Evolutionary conservation across 75 land plant species (phyloP), one percentile per base, ranked within the genome.

Genomic region (Picea glauca): DNA sequence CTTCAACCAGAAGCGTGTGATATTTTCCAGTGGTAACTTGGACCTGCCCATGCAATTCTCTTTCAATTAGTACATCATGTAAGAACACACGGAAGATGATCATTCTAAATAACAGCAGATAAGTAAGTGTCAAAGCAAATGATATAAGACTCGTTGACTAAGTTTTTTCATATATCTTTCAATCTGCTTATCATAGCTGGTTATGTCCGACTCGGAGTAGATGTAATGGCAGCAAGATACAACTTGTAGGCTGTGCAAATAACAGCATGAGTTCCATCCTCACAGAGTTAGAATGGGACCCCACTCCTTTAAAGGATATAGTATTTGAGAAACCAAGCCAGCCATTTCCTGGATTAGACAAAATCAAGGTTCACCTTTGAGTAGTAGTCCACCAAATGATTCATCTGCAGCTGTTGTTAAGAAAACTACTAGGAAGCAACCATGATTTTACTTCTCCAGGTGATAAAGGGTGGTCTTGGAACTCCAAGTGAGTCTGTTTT

Each of bases 21-120:
- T 94, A 96, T 76, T 84, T 89, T 75, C 99, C 99, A 63, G 93
- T 88, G 35, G 88, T 85, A 11, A 90, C 88, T 83, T 94, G 94
- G 79, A 90, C 85, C 98, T 96, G 94, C 81, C 65, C 54, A 81
- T 23, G 74, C 38, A 33, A 72, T 60, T 54, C 31, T 78, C 31
- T 60, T 50, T 62, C 79, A 43, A 35, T 76, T 75, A 77, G 70
- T 64, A 33, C 40, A 5, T 32, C 9, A 70, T 70, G 74, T 46
- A 70, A 40, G 54, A 70, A 70, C 74, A 7, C 43, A 38, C 35
- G 35, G 40, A 66, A 0, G 70, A 35, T 6, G 20, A 20, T 0
- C 43, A 26, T 70, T 70, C 54, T n/a, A 43, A 70, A 70, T 43
- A 70, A 70, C 21, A 43, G 50, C 50, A 70, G 26, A 70, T 18